Base-by-base conservation (phyloP, 176 grass and related monocot species). In the Melocanna baccifera region DNA sequence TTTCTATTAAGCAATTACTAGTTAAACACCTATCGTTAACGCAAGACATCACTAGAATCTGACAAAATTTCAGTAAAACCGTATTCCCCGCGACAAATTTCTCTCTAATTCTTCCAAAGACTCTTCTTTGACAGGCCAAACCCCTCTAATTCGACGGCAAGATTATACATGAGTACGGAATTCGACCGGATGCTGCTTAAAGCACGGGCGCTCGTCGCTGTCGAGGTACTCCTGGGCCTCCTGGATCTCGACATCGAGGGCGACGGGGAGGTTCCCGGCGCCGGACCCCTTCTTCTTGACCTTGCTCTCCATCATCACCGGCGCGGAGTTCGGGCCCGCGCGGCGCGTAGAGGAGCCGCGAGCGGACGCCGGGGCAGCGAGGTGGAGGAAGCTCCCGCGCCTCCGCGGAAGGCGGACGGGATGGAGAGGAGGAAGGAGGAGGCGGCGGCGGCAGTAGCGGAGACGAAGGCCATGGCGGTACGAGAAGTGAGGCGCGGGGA, bases 181-280 rank as follows among this genome's bases (percentile, higher is more conserved):
- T 36, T 16, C 20, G 30, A 12, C 8, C 20, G 12, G 15, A 10
- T 3, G n/a, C 29, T 36, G 20, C 12, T 7, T 11, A 41, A 37
- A 46, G 56, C 63, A 16, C 7, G 7, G 30, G 30, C 34, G 75
- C 37, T 92, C 74, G 80, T 98, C 93, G 78, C 86, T 87, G 87
- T 90, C 83, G 57, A 90, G 88, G 74, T 88, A 95, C 71, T 86
- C 83, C 86, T 87, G 82, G 1, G 89, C 87, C 40, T 91, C 94
- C 83, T 88, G 93, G 39, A 98, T 95, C 83, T 98, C 96, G 0
- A 80, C 39, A 22, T 95, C 96, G 14, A 98, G 81, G 15, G 89
- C 81, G 16, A 80, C 83, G 22, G 91, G 26, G 8, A 98, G 91
- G 3, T 71, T 86, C 26, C 83, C 79, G 2, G 83, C 70, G 16